Conservation (phyloP, 208 protist genomes). For the Acanthamoeba castellanii region DNA sequence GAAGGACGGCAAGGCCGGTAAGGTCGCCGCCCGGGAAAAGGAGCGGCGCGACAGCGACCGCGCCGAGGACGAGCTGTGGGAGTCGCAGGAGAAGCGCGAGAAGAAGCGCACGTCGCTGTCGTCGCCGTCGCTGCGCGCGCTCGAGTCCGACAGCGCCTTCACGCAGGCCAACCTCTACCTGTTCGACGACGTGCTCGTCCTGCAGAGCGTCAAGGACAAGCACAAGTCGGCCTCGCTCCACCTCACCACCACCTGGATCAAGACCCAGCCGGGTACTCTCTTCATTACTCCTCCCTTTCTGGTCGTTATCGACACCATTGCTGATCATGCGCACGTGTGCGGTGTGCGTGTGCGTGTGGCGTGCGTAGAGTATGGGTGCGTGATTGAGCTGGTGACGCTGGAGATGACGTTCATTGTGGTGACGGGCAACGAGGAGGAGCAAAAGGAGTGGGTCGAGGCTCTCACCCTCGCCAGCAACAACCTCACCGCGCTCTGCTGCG, state of each 20-base stretch:
- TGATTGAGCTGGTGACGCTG: conserved; percentile 47
- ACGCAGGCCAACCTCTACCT: conserved; percentile 33
- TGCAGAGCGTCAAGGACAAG: conserved; percentile 24
- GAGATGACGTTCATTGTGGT: conserved; percentile 7
- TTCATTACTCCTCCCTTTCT: neutral
- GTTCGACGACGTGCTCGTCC: conserved; percentile 18
- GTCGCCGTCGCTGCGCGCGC: neutral
- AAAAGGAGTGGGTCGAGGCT: conserved; percentile 27
- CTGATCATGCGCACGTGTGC: neutral
- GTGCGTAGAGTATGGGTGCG: neutral
- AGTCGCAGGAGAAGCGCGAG: conserved; percentile 27
- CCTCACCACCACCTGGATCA: conserved; percentile 42
- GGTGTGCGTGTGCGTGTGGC: neutral
- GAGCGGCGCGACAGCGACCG: neutral
- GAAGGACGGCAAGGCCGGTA: neutral
- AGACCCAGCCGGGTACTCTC: neutral
- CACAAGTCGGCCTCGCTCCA: conserved; percentile 12
- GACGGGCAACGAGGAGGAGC: conserved; percentile 17
- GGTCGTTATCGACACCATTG: neutral
- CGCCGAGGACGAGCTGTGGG: neutral
- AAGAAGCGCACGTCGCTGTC: neutral
- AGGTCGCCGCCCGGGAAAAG: neutral
- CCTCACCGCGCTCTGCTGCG: neutral
- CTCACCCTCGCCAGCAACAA: neutral
- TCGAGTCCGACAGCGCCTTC: conserved; percentile 8